Base-by-base conservation (phyloP, 2,329 filamentous ascomycete species). In the Albophoma yamanashiensis region DNA sequence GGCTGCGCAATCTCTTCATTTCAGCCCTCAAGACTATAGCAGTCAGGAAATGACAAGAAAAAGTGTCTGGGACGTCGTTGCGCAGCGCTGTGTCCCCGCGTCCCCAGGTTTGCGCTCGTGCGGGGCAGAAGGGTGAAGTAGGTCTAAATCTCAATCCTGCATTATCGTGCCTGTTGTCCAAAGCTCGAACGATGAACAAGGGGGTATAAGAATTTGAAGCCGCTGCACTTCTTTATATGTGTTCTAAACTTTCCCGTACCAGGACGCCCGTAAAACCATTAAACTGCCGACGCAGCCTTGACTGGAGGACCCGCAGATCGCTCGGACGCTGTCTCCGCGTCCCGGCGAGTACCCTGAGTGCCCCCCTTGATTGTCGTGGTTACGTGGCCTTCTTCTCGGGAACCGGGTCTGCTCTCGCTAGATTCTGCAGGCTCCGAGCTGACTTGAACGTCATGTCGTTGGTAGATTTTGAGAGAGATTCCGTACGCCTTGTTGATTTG, bases 401-500 rank as follows among this genome's bases (percentile, higher is more conserved):
- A 62, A 15, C 27, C 42, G 6, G 42, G 50, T 22, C 47, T 45
- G 20, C 57, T 34, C 11, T 56, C 56, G 14, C 40, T 22, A 14
- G 31, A 36, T 7, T 27, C 57, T 5, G 57, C 61, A 6, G 52
- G 61, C 47, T 62, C 61, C 6, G 62, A 61, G 50, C 61, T 69
- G 12, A 76, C 60, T 39, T 67, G 65, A 0, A 75, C 66, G 39
- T 76, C 73, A 52, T 72, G 72, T 17, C 70, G 70, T 62, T 71
- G 73, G 45, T 74, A 75, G 20, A 75, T 75, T 63, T 71, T 71
- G 7, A 76, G 62, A 0, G 72, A 71, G 2, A 74, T 69, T 20
- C 65, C 65, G 45, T 66, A 68, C 2, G 60, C 66, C 17, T 66
- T 63, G n/a, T 71, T 74, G 58, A 75, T 73, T 27, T 72, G 65